phyloP scores from a whole-genome alignment of 768 basidiomycete species.

The Lyophyllum semitale region DNA sequence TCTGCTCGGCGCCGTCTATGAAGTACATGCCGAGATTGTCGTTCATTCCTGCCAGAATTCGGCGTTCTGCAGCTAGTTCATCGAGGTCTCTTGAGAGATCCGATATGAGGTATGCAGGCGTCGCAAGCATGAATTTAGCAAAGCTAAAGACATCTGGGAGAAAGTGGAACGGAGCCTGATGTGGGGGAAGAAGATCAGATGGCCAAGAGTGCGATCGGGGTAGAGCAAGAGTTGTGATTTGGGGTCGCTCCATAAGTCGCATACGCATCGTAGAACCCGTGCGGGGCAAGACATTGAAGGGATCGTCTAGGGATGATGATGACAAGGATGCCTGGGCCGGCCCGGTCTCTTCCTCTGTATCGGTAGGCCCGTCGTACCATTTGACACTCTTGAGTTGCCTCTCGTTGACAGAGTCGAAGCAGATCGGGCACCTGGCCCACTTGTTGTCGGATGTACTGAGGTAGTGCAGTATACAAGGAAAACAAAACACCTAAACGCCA shows the following conservation, averaged over 20 bases:
- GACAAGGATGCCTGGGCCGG: conserved; percentile 47
- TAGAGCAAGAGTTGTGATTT: conserved; percentile 92
- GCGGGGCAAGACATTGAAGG: conserved; percentile 41
- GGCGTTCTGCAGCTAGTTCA: conserved; percentile 72
- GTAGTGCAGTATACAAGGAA: conserved; percentile 91
- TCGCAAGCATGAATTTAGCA: conserved; percentile 95
- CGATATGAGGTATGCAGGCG: conserved; percentile 77
- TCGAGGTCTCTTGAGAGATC: conserved; percentile 75
- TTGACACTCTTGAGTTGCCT: conserved; percentile 91
- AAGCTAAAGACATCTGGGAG: conserved; percentile 87
- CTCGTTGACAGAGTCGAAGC: conserved; percentile 90
- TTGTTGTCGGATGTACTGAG: conserved; percentile 84
- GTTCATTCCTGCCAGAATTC: conserved; percentile 59
- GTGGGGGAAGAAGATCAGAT: conserved; percentile 86
- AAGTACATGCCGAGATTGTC: conserved; percentile 82
- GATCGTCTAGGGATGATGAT: conserved; percentile 37
- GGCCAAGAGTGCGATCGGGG: conserved; percentile 94
- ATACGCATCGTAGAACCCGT: conserved; percentile 70
- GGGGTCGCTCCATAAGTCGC: conserved; percentile 91
- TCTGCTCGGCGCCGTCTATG: conserved; percentile 75
- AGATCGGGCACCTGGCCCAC: conserved; percentile 94
- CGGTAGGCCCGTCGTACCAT: conserved; percentile 68
- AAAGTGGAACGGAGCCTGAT: conserved; percentile 95
- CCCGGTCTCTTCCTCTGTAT: conserved; percentile 30
- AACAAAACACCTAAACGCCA: conserved; percentile 79